Evolutionary conservation across 441 rosid genomes (phyloP), one percentile per base, ranked within the genome.

Genomic region (Biscutella laevigata): DNA sequence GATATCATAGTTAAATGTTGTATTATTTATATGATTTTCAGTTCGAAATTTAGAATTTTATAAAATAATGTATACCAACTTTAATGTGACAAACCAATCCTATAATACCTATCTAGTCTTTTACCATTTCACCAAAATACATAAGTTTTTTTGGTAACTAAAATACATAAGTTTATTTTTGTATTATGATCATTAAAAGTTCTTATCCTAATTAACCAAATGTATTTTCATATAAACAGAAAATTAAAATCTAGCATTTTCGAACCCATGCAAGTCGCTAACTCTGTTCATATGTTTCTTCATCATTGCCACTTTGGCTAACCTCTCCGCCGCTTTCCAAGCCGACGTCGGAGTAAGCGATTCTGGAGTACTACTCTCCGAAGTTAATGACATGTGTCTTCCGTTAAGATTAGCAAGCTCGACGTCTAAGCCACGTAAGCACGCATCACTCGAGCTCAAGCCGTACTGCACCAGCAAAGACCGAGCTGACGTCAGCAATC

Each of bases 201-300:
- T n/a, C n/a, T n/a, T n/a, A n/a, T n/a, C n/a, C n/a, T n/a, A n/a
- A n/a, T n/a, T n/a, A n/a, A n/a, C n/a, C n/a, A n/a, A n/a, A n/a
- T n/a, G n/a, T n/a, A n/a, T n/a, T n/a, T n/a, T n/a, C n/a, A n/a
- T n/a, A n/a, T n/a, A n/a, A n/a, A n/a, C 0, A 40, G 34, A 7
- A 29, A 54, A 49, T 69, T 81, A 89, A 72, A 89, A 89, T 77
- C 97, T 83, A 25, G 97, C 97, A 51, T 89, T 73, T 59, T 89
- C 97, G 59, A 89, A 86, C 50, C 97, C 97, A 75, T 89, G 95
- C 80, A 89, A 73, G 59, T 89, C 97, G 60, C 97, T 82, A 43
- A 89, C 94, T 62, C 90, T 76, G 54, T 89, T 89, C 95, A 89
- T 73, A 41, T 88, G 87, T 67, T 86, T 89, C 69, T 85, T 86